Conservation (phyloP, 192 early-diverging fungal genomes). For the Piromyces sp. region DNA sequence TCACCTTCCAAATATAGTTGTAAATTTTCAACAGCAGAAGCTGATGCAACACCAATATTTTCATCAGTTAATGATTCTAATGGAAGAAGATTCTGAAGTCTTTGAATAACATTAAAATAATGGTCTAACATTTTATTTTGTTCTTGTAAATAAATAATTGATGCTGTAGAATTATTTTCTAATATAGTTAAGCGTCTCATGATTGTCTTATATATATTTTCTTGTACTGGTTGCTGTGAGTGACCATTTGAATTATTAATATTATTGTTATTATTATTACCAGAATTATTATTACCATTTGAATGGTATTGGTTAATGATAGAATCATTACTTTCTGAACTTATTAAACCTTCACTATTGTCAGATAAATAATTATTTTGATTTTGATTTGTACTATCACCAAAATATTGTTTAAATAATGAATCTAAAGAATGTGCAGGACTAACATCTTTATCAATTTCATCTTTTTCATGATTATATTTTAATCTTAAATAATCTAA, state of each 20-base stretch:
- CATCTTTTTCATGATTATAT: background rate
- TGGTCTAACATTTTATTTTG: conserved; percentile 31
- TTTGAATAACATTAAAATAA: background rate
- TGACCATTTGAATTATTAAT: background rate
- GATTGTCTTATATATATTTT: conserved; percentile 79
- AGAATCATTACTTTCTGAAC: background rate
- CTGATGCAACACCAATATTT: background rate
- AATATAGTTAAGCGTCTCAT: conserved; percentile 61
- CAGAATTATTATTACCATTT: no score
- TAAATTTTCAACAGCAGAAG: background rate
- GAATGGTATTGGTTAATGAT: no score
- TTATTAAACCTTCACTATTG: background rate
- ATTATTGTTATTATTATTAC: background rate
- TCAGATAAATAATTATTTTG: background rate
- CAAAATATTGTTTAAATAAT: background rate
- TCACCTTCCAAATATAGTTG: background rate
- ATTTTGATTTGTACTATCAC: background rate
- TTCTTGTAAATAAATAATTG: conserved; percentile 56
- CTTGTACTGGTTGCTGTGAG: conserved; percentile 20
- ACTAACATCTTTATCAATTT: background rate
- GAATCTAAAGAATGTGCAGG: background rate
- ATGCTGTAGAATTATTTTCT: conserved; percentile 62
- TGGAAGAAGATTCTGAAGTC: background rate
- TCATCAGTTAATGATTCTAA: background rate
- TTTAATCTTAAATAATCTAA: background rate